A percentile compares a stretch with the other conserved stretches of the same genome.
Evolutionary conservation across 75 land plant genomes (phyloP).

Genomic region (Selaginella moellendorffii): DNA sequence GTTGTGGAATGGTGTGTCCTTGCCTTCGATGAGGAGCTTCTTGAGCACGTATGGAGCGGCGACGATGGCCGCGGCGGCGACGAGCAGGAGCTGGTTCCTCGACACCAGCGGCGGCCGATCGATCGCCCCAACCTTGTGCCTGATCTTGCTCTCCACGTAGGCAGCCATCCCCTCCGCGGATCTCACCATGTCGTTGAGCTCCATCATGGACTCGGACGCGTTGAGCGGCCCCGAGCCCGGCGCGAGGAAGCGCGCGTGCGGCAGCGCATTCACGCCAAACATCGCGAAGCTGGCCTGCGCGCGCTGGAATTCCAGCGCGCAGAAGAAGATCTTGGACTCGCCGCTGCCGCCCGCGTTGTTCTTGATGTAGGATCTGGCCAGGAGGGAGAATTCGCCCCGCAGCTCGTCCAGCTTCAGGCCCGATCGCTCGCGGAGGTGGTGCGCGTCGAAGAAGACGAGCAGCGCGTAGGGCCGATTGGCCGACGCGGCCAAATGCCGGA

Average conservation of each 20-base stretch:
- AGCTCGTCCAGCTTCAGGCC: conserved; percentile 61
- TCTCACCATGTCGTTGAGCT: conserved; percentile 20
- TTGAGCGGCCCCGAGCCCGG: conserved; percentile 17
- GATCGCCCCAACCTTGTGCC: conserved; percentile 47
- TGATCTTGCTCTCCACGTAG: conserved; percentile 51
- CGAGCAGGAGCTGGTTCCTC: conserved; percentile 35
- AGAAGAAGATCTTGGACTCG: conserved; percentile 56
- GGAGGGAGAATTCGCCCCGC: conserved; percentile 49
- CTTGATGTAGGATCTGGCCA: conserved; percentile 42
- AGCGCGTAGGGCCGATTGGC: conserved; percentile 52
- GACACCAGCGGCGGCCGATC: conserved; percentile 58
- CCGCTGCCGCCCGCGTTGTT: conserved; percentile 25
- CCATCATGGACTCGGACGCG: conserved; percentile 42
- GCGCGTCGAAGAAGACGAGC: conserved; percentile 89
- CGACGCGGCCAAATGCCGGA: conserved; percentile 35
- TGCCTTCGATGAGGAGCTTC: conserved; percentile 22
- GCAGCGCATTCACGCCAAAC: conserved; percentile 73
- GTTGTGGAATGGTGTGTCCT: conserved; percentile 49
- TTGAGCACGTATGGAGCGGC: conserved; percentile 41
- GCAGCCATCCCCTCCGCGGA: conserved; percentile 70
- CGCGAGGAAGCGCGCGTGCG: conserved; percentile 50
- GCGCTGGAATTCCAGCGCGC: conserved; percentile 68
- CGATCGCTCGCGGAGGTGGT: conserved; percentile 59
- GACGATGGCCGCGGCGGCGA: conserved; percentile 11
- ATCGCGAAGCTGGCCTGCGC: conserved; percentile 52